These are phyloP conservation scores for Xylaria multiplex DNA, from an alignment of 2,329 filamentous ascomycete genomes.

Conservation along the genomic window DNA sequence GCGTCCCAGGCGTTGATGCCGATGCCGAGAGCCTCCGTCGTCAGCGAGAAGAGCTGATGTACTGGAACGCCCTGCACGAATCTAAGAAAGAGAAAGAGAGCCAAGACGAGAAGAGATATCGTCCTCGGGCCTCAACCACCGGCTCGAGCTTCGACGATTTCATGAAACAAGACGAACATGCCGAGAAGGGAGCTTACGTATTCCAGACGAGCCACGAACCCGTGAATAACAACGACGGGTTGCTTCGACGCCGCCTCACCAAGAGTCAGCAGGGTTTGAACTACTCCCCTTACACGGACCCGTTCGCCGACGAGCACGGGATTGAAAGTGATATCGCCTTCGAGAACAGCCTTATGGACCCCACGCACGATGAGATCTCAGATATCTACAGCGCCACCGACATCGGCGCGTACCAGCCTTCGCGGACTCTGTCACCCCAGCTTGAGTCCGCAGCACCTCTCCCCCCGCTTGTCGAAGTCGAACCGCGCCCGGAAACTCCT, in stretches of 20 bases:
- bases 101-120: conserved; percentile 37
- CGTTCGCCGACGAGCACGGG: conserved; percentile 67
- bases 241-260: conserved; percentile 59
- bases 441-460: neutral
- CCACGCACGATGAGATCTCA: conserved; percentile 60
- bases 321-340: conserved; percentile 60
- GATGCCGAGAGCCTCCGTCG: conserved; percentile 69
- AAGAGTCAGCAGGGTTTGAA: conserved; percentile 59
- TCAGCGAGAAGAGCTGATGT: conserved; percentile 72
- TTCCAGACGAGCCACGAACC: conserved; percentile 66
- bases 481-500: conserved; percentile 9
- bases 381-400: conserved; percentile 69
- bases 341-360: conserved; percentile 56
- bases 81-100: conserved; percentile 57
- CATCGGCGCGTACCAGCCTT: conserved; percentile 43
- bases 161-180: conserved; percentile 60
- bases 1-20: conserved; percentile 64
- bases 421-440: conserved; percentile 17
- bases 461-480: conserved; percentile 51
- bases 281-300: conserved; percentile 63
- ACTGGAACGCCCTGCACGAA: conserved; percentile 69
- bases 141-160: conserved; percentile 68
- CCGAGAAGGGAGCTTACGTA: conserved; percentile 65
- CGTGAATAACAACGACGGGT: conserved; percentile 53
- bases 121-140: conserved; percentile 43